phyloP scores from a whole-genome alignment of 371 early-diverging fungal species.

The Rhizopus stolonifer region DNA sequence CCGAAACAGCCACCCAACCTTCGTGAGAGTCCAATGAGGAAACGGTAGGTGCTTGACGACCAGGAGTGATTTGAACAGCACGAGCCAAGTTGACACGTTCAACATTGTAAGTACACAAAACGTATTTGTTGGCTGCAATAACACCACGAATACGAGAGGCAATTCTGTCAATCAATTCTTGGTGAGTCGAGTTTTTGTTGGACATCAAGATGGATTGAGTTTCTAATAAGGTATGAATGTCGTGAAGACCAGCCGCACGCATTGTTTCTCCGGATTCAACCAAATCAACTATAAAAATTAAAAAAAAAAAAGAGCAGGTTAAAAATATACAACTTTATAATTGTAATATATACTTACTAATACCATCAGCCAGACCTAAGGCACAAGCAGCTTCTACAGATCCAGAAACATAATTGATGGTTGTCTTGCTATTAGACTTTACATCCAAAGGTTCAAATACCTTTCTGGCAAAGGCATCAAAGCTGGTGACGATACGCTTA shows the following conservation, averaged over 20 bases:
- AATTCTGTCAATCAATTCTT: constrained; percentile 73
- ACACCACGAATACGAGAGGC: constrained; percentile 88
- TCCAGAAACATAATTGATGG: constrained; percentile 86
- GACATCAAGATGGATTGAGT: constrained; percentile 90
- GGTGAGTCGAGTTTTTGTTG: constrained; percentile 60
- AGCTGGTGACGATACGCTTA: constrained; percentile 93
- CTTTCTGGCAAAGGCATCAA: constrained; percentile 69
- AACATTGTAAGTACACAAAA: constrained; percentile 91
- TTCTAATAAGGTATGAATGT: constrained; percentile 77
- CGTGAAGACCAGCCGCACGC: constrained; percentile 96
- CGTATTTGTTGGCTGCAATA: constrained; percentile 84
- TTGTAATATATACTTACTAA: constrained; percentile 66
- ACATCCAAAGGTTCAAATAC: constrained; percentile 75
- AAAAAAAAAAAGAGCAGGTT: not conserved
- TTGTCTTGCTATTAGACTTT: constrained; percentile 56
- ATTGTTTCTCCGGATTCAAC: constrained; percentile 97
- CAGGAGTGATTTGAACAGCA: constrained; percentile 84
- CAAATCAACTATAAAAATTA: constrained; percentile 21
- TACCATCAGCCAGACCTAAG: constrained; percentile 95
- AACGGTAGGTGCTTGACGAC: constrained; percentile 92
- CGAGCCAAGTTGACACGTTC: constrained; percentile 56
- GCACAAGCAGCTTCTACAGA: constrained; percentile 97
- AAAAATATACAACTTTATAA: not conserved
- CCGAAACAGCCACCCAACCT: constrained; percentile 90
- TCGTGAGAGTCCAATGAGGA: constrained; percentile 81